Base-by-base conservation (phyloP, 306 rosid species). In the Mucuna pruriens region DNA sequence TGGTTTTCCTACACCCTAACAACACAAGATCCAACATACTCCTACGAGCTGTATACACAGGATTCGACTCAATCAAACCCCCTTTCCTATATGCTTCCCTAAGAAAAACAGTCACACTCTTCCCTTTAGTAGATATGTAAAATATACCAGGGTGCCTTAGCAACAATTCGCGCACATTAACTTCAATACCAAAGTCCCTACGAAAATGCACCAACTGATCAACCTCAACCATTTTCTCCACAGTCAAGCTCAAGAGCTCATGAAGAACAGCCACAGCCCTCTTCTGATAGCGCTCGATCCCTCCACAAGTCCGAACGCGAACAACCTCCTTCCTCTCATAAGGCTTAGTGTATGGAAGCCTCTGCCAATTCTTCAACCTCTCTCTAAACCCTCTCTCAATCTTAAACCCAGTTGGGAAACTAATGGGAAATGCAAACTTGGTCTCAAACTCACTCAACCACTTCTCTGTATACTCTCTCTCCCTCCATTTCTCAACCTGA, bases 391-490 rank as follows among this genome's bases (percentile, higher is more conserved):
- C 98, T 42, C 81, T 74, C 74, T 84, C 85, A 10, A 89, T 84
- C 80, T 63, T 86, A 80, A 84, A 90, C 55, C 95, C 95, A 2
- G 95, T 92, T 4, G 97, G 97, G 72, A 92, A 85, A 77, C 75
- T 81, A 6, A 89, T 71, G 3, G 95, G 97, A 86, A 92, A 94
- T 13, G 95, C 92, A 71, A 85, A 88, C 80, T 79, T 86, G 0
- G 91, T 88, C 85, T 94, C 95, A 44, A 89, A 89, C 51, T 91
- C 97, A 77, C 95, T 92, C 79, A 94, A 81, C 97, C 98, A 94
- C 70, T 94, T 92, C 86, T 94, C 95, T 71, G 49, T 84, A 23
- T 84, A 92, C 83, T 92, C 98, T 74, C 57, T 83, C 81, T 92
- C 90, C 84, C 95, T 88, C 95, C 97, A 92, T 49, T 71, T 65